These are phyloP conservation scores for Camellia lanceoleosa DNA, from an alignment of 148 eudicot genomes.

Conservation along the genomic window DNA sequence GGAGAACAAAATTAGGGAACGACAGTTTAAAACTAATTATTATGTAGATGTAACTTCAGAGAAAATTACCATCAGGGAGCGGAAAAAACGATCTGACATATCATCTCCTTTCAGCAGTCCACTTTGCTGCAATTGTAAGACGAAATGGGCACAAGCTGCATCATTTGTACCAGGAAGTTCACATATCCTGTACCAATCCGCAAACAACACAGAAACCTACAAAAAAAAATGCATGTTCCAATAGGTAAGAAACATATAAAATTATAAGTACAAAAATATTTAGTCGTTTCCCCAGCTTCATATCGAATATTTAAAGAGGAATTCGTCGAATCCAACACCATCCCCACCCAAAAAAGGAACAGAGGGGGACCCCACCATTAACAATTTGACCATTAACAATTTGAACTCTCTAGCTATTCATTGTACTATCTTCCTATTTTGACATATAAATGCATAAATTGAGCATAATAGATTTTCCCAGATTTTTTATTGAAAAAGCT, in stretches of 20 bases:
- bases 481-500: background rate
- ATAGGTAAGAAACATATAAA: background rate
- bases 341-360: background rate
- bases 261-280: background rate
- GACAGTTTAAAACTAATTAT: background rate
- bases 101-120: slow-evolving; percentile 91
- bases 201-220: slow-evolving; percentile 72
- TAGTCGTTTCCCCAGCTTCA: background rate
- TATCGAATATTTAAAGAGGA: background rate
- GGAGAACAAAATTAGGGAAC: background rate
- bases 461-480: background rate
- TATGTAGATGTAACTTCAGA: background rate
- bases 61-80: slow-evolving; percentile 55
- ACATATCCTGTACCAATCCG: slow-evolving; percentile 71
- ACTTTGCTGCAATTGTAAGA: slow-evolving; percentile 62
- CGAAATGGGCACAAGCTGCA: slow-evolving; percentile 46
- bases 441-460: background rate
- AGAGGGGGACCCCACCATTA: background rate
- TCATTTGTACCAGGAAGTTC: slow-evolving; percentile 79
- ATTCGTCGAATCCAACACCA: background rate
- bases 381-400: too few relatives aligned
- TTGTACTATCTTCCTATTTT: background rate
- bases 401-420: too few relatives aligned
- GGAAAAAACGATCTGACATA: slow-evolving; percentile 72
- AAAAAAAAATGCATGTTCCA: slow-evolving; percentile 10